These are phyloP conservation scores for Rhizopogon vulgaris DNA, from an alignment of 768 basidiomycete genomes.

Conservation along the genomic window DNA sequence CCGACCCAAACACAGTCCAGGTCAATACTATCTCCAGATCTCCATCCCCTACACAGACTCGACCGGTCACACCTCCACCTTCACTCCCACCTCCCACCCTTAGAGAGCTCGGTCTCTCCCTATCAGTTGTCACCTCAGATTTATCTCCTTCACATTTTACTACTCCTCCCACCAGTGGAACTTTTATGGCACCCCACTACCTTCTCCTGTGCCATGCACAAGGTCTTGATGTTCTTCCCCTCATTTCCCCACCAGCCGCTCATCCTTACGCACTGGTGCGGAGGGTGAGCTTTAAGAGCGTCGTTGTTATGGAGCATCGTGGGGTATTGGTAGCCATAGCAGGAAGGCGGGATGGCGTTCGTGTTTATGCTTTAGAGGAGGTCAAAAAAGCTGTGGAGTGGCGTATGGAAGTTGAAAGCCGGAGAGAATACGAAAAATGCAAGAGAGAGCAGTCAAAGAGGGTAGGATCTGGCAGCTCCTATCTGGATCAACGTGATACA, in stretches of 20 bases:
- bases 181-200: slow-evolving; percentile 77
- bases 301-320: slow-evolving; percentile 91
- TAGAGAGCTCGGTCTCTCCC: slow-evolving; percentile 66
- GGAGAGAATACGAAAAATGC: slow-evolving; percentile 67
- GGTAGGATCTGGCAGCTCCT: slow-evolving; percentile 28
- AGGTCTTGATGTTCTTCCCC: slow-evolving; percentile 80
- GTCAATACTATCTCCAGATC: slow-evolving; percentile 41
- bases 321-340: slow-evolving; percentile 89
- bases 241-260: slow-evolving; percentile 64
- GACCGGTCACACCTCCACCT: slow-evolving; percentile 70
- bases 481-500: slow-evolving; percentile 32
- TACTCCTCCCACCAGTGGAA: slow-evolving; percentile 69
- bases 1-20: slow-evolving; percentile 19
- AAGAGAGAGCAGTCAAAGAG: slow-evolving; percentile 65
- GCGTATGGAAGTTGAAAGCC: slow-evolving; percentile 76
- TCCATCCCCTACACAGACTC: slow-evolving; percentile 46
- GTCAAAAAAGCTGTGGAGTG: slow-evolving; percentile 83
- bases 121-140: slow-evolving; percentile 60
- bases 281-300: slow-evolving; percentile 74
- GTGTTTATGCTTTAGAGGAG: slow-evolving; percentile 85
- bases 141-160: slow-evolving; percentile 74
- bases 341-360: slow-evolving; percentile 77
- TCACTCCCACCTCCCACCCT: slow-evolving; percentile 64
- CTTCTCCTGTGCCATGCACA: slow-evolving; percentile 81
- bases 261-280: slow-evolving; percentile 81